A percentile compares a stretch with the other conserved stretches of the same genome.
Conservation (phyloP, 1,139 yeast species). For the Scheffersomyces stambukii region DNA sequence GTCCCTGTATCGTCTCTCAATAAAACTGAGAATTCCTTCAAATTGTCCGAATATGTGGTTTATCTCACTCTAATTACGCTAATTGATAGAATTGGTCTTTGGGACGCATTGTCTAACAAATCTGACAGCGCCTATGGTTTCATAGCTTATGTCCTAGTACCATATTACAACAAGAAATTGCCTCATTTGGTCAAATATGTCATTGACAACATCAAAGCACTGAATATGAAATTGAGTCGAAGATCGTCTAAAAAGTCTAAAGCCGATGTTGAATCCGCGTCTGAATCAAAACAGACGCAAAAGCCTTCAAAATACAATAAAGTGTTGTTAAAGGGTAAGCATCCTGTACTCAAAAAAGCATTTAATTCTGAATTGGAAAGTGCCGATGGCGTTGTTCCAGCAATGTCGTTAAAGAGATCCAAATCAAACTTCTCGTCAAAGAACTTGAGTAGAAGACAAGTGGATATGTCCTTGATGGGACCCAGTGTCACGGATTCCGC, state of each 20-base stretch:
- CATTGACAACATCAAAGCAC: constrained; percentile 48
- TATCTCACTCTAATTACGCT: constrained; percentile 35
- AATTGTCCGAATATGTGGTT: constrained; percentile 13
- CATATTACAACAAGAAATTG: constrained; percentile 47
- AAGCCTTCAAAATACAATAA: constrained; percentile 10
- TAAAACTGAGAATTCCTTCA: not conserved
- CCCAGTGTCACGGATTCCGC: constrained; percentile 3
- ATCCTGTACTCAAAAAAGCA: constrained; percentile 8
- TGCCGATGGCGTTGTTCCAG: constrained; percentile 22
- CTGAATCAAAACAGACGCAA: not conserved
- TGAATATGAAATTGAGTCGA: constrained; percentile 34
- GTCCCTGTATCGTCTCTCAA: constrained; percentile 10
- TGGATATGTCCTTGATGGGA: constrained; percentile 29
- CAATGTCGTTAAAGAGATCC: constrained; percentile 34
- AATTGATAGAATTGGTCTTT: constrained; percentile 50
- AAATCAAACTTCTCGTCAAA: constrained; percentile 41
- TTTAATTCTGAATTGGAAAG: too few relatives aligned
- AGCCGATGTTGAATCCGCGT: constrained; percentile 1
- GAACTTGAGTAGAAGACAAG: constrained; percentile 41
- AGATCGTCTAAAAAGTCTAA: constrained; percentile 4
- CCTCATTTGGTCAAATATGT: constrained; percentile 46
- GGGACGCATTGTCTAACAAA: constrained; percentile 47
- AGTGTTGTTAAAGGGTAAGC: constrained; percentile 7
- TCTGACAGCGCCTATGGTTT: constrained; percentile 41
- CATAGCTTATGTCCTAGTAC: constrained; percentile 50